Evolutionary conservation across 148 eudicot species (phyloP).

Genomic region (Silene uniflora): DNA sequence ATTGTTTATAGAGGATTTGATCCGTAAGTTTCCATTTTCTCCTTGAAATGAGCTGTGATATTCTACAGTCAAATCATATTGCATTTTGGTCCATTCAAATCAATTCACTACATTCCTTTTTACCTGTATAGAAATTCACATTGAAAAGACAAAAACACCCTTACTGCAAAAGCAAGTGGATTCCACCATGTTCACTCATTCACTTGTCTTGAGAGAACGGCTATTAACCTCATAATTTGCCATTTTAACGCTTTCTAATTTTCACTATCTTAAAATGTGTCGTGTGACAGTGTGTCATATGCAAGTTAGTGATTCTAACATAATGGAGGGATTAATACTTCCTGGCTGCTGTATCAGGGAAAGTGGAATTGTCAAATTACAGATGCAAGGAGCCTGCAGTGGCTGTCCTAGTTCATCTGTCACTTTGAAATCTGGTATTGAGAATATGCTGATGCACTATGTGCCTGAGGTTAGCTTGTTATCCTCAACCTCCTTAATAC

Average conservation of each 20-base stretch:
- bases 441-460: slow-evolving; percentile 98
- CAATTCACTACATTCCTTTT: no score
- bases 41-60: neutral
- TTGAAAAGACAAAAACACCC: neutral
- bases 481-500: neutral
- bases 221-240: neutral
- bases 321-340: slow-evolving; percentile 1
- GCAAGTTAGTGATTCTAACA: neutral
- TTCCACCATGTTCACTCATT: neutral
- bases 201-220: neutral
- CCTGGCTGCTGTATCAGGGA: slow-evolving; percentile 44
- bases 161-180: neutral
- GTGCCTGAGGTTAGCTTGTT: slow-evolving; percentile 71
- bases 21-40: slow-evolving; percentile 38
- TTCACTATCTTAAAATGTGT: neutral
- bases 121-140: neutral
- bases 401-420: slow-evolving; percentile 99
- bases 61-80: neutral
- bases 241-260: neutral
- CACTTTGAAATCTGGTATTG: slow-evolving; percentile 94
- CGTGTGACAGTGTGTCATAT: neutral
- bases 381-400: slow-evolving; percentile 99
- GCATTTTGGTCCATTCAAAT: no score
- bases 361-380: slow-evolving; percentile 80
- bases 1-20: slow-evolving; percentile 86